Conservation (phyloP, 805 yeast species). For the Zygoascus biomembranicola region DNA sequence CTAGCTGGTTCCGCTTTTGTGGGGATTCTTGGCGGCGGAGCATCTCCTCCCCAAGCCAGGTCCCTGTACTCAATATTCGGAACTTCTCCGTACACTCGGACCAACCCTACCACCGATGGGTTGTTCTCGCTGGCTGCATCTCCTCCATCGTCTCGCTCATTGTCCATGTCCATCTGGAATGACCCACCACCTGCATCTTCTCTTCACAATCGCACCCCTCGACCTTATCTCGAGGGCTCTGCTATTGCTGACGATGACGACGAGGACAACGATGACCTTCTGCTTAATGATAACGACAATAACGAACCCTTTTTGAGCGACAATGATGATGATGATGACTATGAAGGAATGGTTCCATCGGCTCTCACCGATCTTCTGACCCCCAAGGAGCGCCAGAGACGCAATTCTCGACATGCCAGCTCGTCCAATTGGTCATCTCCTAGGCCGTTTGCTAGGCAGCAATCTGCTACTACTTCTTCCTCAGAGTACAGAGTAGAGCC, state of each 20-base stretch:
- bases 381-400: slow-evolving; percentile 66
- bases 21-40: not conserved
- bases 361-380: slow-evolving; percentile 73
- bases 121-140: slow-evolving; percentile 2
- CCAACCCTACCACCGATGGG: not conserved
- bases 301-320: not conserved
- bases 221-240: slow-evolving; percentile 22
- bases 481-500: not conserved
- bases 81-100: slow-evolving; percentile 1
- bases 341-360: slow-evolving; percentile 70
- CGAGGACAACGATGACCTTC: slow-evolving; percentile 30
- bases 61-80: slow-evolving; percentile 1
- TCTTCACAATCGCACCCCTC: slow-evolving; percentile 2
- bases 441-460: slow-evolving; percentile 1
- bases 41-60: slow-evolving; percentile 1
- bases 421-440: slow-evolving; percentile 12
- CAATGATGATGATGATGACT: slow-evolving; percentile 33
- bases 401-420: slow-evolving; percentile 6
- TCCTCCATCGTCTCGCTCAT: slow-evolving; percentile 5
- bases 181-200: not conserved
- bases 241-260: slow-evolving; percentile 35
- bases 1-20: not conserved
- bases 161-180: slow-evolving; percentile 5
- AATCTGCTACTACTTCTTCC: not conserved
- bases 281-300: not conserved